phyloP scores from a whole-genome alignment of 2,329 filamentous ascomycete species.

The Talaromyces sp. region DNA sequence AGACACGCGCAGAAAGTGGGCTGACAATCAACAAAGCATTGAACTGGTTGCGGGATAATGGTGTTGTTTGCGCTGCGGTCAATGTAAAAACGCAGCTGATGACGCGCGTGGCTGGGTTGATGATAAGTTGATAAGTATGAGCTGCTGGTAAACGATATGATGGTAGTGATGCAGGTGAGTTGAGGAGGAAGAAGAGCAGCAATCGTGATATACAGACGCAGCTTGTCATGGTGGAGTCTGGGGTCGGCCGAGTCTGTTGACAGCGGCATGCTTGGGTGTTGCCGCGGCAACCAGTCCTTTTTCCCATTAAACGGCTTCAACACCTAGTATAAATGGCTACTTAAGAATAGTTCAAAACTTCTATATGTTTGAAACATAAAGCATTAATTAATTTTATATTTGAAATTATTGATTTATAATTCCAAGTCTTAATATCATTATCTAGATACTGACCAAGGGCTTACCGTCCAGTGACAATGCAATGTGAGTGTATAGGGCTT shows the following conservation, averaged over 20 bases:
- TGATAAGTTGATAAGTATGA: not conserved
- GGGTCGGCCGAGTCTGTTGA: not conserved
- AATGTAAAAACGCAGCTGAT: not conserved
- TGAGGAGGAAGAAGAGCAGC: not conserved
- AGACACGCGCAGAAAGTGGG: constrained; percentile 2
- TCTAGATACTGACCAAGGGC: too few species aligned
- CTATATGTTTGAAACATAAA: too few species aligned
- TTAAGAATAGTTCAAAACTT: too few species aligned
- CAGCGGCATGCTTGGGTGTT: constrained; percentile 1
- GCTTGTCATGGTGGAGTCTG: not conserved
- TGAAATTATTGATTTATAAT: too few species aligned
- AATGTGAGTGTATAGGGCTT: too few species aligned
- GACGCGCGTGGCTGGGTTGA: not conserved
- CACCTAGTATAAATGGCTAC: too few species aligned
- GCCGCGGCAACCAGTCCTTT: not conserved
- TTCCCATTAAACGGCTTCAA: too few species aligned
- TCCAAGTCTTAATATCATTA: too few species aligned
- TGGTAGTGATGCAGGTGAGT: not conserved
- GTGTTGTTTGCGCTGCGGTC: not conserved
- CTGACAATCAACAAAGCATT: not conserved
- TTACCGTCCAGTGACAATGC: too few species aligned
- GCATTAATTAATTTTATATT: too few species aligned
- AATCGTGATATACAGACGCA: not conserved
- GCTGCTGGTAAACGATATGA: not conserved
- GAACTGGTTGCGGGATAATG: not conserved